Base-by-base conservation (phyloP, 2,329 filamentous ascomycete species). In the Aspergillus hortae region DNA sequence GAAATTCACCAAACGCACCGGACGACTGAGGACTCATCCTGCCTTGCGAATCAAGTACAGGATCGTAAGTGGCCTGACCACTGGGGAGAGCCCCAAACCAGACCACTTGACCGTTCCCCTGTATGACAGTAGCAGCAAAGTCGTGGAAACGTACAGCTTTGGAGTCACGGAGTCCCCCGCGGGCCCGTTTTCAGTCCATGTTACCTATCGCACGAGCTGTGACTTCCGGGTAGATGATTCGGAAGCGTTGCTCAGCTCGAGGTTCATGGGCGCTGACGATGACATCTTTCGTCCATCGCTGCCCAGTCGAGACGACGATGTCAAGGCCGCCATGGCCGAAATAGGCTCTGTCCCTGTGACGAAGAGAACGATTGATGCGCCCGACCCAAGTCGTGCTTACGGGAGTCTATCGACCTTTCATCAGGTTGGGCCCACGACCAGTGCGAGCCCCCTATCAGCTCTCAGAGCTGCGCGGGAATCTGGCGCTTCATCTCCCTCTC, bases 201-300 rank as follows among this genome's bases (percentile, higher is more conserved):
- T 96, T 27, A 85, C 86, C 10, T 96, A 95, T 72, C 87, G 94
- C 56, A 89, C 85, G 52, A 90, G 94, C 65, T 95, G 90, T 74
- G 90, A 88, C 63, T 96, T 99, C 70, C 85, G 88, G 43, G 85
- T 97, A 36, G 92, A 95, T 62, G 90, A 96, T 70, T 88, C 91
- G 0, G 94, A 97, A 71, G 87, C 92, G 4, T 74, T 97, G 7
- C 74, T 97, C 41, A 96, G 92, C 73, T 96, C 92, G 12, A 87
- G 90, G 30, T 96, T 97, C 66, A 91, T 96, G 82, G 91, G 90
- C 12, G 82, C 90, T 35, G 92, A 96, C 66, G 91, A 96, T 66
- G 85, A 89, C 54, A 89, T 90, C 64, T 95, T 95, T 68, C 84
- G 85, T 55, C 91, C 91, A 7, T 92, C 90, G 1, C 72, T 94